A percentile compares a stretch with the other conserved stretches of the same genome.
phyloP scores from a whole-genome alignment of 345 rosid genomes.

The Melastoma malabathricum region DNA sequence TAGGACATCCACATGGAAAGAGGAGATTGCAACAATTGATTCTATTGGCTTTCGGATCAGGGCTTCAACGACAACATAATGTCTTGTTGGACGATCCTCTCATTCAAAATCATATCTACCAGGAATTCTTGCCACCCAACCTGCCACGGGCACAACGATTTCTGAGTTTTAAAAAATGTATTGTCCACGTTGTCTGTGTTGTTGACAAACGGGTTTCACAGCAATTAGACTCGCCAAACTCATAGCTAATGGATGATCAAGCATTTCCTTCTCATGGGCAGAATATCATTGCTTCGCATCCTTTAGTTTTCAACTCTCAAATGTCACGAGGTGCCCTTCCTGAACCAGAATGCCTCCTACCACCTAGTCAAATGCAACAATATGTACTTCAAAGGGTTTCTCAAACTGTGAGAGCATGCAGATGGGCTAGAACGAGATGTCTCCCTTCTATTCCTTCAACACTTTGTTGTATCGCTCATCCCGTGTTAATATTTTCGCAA shows the following conservation, averaged over 20 bases:
- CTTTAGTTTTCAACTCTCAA: not conserved
- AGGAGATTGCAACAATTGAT: too few relatives aligned
- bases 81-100: too few relatives aligned
- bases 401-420: not conserved
- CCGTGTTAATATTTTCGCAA: too few relatives aligned
- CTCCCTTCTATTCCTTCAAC: too few relatives aligned
- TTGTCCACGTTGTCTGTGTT: not conserved
- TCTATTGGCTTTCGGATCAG: too few relatives aligned
- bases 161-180: not conserved
- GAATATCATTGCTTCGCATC: not conserved
- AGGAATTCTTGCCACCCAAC: too few relatives aligned
- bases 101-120: too few relatives aligned
- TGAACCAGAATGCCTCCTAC: not conserved
- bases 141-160: too few relatives aligned
- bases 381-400: not conserved
- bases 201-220: not conserved
- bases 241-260: not conserved
- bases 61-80: too few relatives aligned
- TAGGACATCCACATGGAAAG: too few relatives aligned
- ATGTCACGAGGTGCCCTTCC: not conserved
- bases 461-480: too few relatives aligned
- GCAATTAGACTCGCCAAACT: not conserved
- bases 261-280: not conserved
- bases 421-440: too few relatives aligned
- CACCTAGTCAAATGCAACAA: not conserved